Base-by-base conservation (phyloP, 2,329 filamentous ascomycete genomes). In the Colletotrichum euphorbiae region DNA sequence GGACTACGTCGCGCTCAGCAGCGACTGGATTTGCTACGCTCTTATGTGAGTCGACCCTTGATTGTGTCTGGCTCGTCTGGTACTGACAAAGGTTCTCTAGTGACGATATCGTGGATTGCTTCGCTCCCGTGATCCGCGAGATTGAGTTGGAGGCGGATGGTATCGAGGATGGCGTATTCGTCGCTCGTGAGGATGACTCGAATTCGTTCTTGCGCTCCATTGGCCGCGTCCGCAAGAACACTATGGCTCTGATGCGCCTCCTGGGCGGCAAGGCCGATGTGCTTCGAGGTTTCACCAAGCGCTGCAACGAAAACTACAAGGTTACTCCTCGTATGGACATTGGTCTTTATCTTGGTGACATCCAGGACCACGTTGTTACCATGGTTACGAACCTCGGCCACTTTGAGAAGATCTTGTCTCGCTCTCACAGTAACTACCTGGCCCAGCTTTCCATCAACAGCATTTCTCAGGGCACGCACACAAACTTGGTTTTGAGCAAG, bases 1-100 rank as follows among this genome's bases (percentile, higher is more conserved):
- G 76, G 96, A 99, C 76, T 98, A 98, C 75, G 92, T 98, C 73
- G 91, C 94, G 70, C 85, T 99, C 46, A 97, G 93, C 76, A 94
- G 94, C 73, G 96, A 99, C 80, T 99, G 96, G 94, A 97, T 98
- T 74, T 99, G 96, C 83, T 99, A 99, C 77, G 96, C 96, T 43
- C 86, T 99, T 76, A 98, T 98, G 91, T 93, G 83, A 85, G 90
- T 82, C 57, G 28, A 6, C 7, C 6, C 6, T 28, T 28, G 28
- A 6, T 28, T 28, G 6, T 8, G 28, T 8, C 28, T 12, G 36
- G 36, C 6, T 15, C 13, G 11, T 38, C 4, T 38, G 9, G 36
- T 11, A 38, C 36, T 38, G 36, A 38, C 36, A 38, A 12, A 12
- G 12, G 11, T 38, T 11, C 9, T 15, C 13, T 8, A 93, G 91